Base-by-base conservation (phyloP, 768 basidiomycete species). In the Auriculariales sp. region DNA sequence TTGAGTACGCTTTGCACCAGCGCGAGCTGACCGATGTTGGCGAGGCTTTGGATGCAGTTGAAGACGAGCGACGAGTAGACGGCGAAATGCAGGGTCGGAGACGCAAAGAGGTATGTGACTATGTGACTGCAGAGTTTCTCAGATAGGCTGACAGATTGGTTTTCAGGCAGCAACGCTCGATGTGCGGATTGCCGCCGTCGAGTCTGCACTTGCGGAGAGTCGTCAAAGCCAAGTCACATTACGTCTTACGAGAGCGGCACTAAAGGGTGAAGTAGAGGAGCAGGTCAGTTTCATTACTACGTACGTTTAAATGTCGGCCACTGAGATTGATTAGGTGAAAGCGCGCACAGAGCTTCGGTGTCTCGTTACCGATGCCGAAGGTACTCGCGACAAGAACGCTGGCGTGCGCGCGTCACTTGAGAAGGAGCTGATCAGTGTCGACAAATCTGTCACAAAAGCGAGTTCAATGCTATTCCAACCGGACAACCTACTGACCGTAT, bases 271-370 rank as follows among this genome's bases (percentile, higher is more conserved):
- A n/a, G n/a, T n/a, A n/a, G n/a, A n/a, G n/a, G n/a, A n/a, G n/a
- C n/a, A n/a, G n/a, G n/a, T n/a, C n/a, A n/a, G n/a, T n/a, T n/a
- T n/a, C n/a, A n/a, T n/a, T n/a, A n/a, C n/a, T n/a, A n/a, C n/a
- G n/a, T n/a, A n/a, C n/a, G n/a, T n/a, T n/a, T n/a, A n/a, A 36
- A 79, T 88, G 24, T 71, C 83, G 0, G 77, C 81, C 19, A 94
- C 92, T 2, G 88, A 95, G 59, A 68, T 97, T n/a, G 79, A 90
- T 56, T 94, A 91, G n/a, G n/a, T n/a, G n/a, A n/a, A n/a, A n/a
- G n/a, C n/a, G n/a, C n/a, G 82, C 22, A 94, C 92, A 2, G 88
- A 95, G 59, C 69, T 97, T 17, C 79, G 90, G 56, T 94, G 92
- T 56, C 70, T 77, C 17, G 72, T 98, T 35, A 72, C 73, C 3